Conservation (phyloP, 305 asterid genomes). For the Fraxinus latifolia region DNA sequence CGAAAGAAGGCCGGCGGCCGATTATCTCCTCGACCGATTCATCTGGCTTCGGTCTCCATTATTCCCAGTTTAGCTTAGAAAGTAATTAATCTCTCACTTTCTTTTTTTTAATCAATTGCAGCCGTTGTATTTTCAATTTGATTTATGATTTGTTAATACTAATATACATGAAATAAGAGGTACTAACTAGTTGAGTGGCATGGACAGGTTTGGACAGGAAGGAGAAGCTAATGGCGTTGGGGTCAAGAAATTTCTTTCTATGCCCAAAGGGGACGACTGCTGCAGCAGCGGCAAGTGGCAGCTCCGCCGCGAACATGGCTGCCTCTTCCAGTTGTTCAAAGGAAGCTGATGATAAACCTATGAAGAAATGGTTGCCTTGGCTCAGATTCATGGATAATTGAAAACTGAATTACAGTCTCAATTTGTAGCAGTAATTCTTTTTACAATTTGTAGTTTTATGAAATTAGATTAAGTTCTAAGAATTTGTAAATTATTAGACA, state of each 20-base stretch:
- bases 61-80: slow-evolving; percentile 84
- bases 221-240: slow-evolving; percentile 58
- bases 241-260: slow-evolving; percentile 77
- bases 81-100: slow-evolving; percentile 38
- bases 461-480: not conserved
- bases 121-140: not conserved
- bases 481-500: not conserved
- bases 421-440: slow-evolving; percentile 1
- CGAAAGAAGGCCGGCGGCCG: slow-evolving; percentile 70
- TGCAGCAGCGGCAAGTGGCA: slow-evolving; percentile 2
- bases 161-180: not conserved
- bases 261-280: slow-evolving; percentile 37
- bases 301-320: slow-evolving; percentile 11
- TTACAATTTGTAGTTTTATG: not conserved
- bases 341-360: slow-evolving; percentile 40
- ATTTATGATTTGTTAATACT: not conserved
- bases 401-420: not conserved
- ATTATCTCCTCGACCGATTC: slow-evolving; percentile 35
- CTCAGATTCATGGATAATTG: slow-evolving; percentile 57
- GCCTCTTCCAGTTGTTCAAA: slow-evolving; percentile 49
- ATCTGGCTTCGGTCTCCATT: slow-evolving; percentile 64
- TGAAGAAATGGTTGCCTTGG: slow-evolving; percentile 40
- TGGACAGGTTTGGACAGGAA: slow-evolving; percentile 57
- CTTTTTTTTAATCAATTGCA: not conserved
- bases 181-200: not conserved